phyloP scores from a whole-genome alignment of 1,284 basidiomycete species.

The Puccinia triticina region DNA sequence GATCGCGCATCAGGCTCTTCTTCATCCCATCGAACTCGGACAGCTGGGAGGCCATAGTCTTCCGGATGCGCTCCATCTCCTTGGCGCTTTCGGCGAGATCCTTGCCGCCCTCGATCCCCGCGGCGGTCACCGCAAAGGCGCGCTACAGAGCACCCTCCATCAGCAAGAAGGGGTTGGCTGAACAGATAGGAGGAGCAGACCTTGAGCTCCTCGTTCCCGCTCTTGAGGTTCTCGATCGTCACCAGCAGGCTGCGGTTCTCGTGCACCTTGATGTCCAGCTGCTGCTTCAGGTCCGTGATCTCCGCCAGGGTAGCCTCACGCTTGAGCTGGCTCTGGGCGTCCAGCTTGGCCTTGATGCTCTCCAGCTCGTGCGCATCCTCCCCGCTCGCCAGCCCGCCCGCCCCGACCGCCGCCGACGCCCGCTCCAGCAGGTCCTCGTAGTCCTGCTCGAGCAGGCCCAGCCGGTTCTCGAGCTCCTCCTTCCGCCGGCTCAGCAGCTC shows the following conservation, averaged over 20 bases:
- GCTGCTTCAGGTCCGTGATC: constrained; percentile 84
- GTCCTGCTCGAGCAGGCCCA: constrained; percentile 81
- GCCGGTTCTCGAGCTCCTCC: constrained; percentile 83
- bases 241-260: constrained; percentile 83
- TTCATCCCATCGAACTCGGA: constrained; percentile 98
- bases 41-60: constrained; percentile 93
- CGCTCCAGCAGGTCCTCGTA: constrained; percentile 86
- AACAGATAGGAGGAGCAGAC: constrained; percentile 66
- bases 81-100: constrained; percentile 93
- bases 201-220: constrained; percentile 97
- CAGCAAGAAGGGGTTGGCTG: no score
- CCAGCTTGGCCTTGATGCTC: constrained; percentile 77
- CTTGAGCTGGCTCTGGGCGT: constrained; percentile 88
- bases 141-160: constrained; percentile 67
- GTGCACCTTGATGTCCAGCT: constrained; percentile 80
- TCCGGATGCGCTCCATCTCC: constrained; percentile 94
- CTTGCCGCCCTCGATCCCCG: constrained; percentile 93
- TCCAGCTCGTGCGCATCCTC: constrained; percentile 43
- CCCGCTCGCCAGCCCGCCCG: constrained; percentile 26
- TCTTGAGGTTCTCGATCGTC: constrained; percentile 88
- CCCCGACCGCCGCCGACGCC: constrained; percentile 42
- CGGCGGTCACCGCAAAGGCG: constrained; percentile 92
- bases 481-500: constrained; percentile 79
- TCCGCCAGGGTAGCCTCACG: constrained; percentile 86
- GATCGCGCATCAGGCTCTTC: constrained; percentile 96